Base-by-base conservation (phyloP, 176 grass and related monocot genomes). In the Rhynchospora breviuscula region DNA sequence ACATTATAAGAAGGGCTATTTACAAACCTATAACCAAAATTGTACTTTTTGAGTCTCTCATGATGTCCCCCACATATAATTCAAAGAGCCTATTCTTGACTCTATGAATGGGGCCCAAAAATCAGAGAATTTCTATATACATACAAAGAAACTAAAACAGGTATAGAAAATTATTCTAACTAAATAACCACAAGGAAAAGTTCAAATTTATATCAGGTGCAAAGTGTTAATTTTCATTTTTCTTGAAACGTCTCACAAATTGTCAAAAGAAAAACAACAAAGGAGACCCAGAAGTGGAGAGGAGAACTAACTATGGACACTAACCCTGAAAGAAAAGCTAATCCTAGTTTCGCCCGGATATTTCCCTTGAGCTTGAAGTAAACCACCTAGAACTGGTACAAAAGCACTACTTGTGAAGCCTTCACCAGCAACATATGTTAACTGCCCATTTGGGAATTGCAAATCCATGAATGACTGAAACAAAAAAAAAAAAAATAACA, bases 391-490 rank as follows among this genome's bases (percentile, higher is more conserved):
- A 69, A 98, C 75, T 86, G 96, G 93, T 71, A 95, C 19, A 74
- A 95, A 90, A 31, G 86, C 89, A 85, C 85, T 99, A 87, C 85
- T 89, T 21, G 96, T 88, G 73, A 99, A 88, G 45, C 96, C 96
- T 75, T 99, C 96, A 71, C 93, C 89, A 86, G 96, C 93, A 86
- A 89, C 91, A 81, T 99, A 99, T 68, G 93, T 99, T 35, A 95
- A 67, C 77, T 99, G 93, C 67, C 96, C 91, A 85, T 93, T 95
- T 72, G 96, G 93, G 49, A 91, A 99, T 65, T 99, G 91, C 60
- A 95, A 77, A 78, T 99, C 96, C 96, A 99, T 90, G 81, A 93
- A 99, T n/a, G 93, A 91, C 93, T 99, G 85, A 25, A 88, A 82
- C 29, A 78, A 69, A 87, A 8, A 86, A 22, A 29, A 67, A 83